Base-by-base conservation (phyloP, 805 yeast species). In the Candida hungchunana region DNA sequence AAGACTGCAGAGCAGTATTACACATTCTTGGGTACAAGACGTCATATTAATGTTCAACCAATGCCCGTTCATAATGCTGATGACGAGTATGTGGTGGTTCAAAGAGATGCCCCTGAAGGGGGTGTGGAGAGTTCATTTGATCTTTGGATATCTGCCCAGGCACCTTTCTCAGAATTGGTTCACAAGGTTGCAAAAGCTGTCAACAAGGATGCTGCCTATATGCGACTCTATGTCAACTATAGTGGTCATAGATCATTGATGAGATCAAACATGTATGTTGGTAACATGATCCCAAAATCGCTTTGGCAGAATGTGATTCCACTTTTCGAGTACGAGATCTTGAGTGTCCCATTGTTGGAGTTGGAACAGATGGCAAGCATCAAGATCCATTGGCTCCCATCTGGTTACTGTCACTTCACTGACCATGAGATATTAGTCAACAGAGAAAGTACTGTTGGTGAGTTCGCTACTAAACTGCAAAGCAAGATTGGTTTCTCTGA, bases 331-430 rank as follows among this genome's bases (percentile, higher is more conserved):
- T 90, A 83, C 55, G 96, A 90, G 52, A 60, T 82, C 1, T 67
- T 93, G 51, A 82, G 77, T 30, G 77, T 88, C 29, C 77, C 89
- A 2, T 63, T 90, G 36, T 70, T 66, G 23, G 94, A 87, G 43
- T 73, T 82, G 50, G 98, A 93, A 58, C 77, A 73, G 43, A 73
- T 86, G 78, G 75, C 75, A 40, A 59, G 76, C 5, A 60, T 89
- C 27, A 75, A 69, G 34, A 66, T 90, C 15, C 69, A 69, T 35
- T 87, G 94, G 90, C 64, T 89, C 27, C 75, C 80, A 2, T 77
- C 76, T 29, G 84, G 85, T 9, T 71, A 85, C 30, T 68, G 83
- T 31, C 82, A 81, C 46, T 84, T 69, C 46, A 88, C 80, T 43
- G 66, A 69, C 31, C 73, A 70, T 48, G 94, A 83, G 26, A 69